phyloP scores from a whole-genome alignment of 805 yeast genomes.

The Ogataea philodendri region DNA sequence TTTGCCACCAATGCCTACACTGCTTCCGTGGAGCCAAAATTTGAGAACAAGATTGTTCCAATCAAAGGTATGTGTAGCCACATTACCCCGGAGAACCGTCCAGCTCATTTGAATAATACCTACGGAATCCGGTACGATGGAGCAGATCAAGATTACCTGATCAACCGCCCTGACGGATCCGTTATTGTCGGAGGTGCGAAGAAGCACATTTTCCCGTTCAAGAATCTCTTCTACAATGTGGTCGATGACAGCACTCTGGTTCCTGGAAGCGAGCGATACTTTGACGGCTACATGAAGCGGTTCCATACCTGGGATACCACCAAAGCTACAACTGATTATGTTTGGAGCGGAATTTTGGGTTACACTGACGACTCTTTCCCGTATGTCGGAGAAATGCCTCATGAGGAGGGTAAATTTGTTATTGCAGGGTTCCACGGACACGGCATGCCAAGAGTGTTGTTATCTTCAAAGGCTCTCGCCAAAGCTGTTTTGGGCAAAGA shows the following conservation, averaged over 20 bases:
- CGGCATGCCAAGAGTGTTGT: slow-evolving; percentile 49
- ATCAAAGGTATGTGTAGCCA: slow-evolving; percentile 35
- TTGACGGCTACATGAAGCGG: slow-evolving; percentile 32
- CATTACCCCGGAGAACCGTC: slow-evolving; percentile 23
- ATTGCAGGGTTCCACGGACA: slow-evolving; percentile 51
- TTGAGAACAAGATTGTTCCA: slow-evolving; percentile 35
- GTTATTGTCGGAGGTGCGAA: slow-evolving; percentile 37
- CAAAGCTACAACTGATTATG: slow-evolving; percentile 24
- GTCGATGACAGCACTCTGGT: slow-evolving; percentile 38
- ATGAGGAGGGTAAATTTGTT: slow-evolving; percentile 34
- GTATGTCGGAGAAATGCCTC: slow-evolving; percentile 38
- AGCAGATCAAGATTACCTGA: slow-evolving; percentile 35
- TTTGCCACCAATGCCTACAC: slow-evolving; percentile 39
- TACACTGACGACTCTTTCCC: slow-evolving; percentile 42
- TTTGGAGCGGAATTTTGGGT: slow-evolving; percentile 51
- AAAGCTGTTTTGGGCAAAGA: slow-evolving; percentile 12
- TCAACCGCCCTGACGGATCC: slow-evolving; percentile 37
- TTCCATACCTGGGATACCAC: slow-evolving; percentile 36
- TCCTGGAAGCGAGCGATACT: slow-evolving; percentile 25
- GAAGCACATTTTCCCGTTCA: slow-evolving; percentile 27
- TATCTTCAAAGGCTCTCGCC: slow-evolving; percentile 41
- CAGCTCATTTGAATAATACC: slow-evolving; percentile 38
- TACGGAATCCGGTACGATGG: slow-evolving; percentile 30
- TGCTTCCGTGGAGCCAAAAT: slow-evolving; percentile 26
- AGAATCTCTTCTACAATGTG: slow-evolving; percentile 27